phyloP scores from a whole-genome alignment of 176 grass and related monocot species.

The Eragrostis curvula region DNA sequence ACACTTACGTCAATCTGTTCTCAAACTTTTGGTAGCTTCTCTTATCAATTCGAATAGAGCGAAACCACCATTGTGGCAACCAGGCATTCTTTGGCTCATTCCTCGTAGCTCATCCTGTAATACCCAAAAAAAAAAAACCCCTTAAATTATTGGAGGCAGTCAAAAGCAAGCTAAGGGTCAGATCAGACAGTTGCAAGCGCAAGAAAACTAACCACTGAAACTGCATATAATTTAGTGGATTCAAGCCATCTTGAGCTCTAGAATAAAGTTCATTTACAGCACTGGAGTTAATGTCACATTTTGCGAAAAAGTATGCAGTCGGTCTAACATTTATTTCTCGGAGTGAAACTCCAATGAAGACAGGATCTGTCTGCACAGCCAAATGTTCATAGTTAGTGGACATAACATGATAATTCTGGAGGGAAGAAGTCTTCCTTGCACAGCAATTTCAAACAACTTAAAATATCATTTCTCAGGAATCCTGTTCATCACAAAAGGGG shows the following conservation, averaged over 20 bases:
- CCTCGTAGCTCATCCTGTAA: conserved; percentile 68
- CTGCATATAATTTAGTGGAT: conserved; percentile 77
- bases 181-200: neutral
- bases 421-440: conserved; percentile 17
- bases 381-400: neutral
- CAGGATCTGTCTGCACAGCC: conserved; percentile 50
- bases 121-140: conserved; percentile 28
- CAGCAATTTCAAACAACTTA: neutral
- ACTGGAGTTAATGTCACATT: conserved; percentile 69
- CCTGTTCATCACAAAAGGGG: neutral
- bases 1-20: conserved; percentile 5
- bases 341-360: conserved; percentile 45
- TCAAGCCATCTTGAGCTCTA: conserved; percentile 94
- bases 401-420: neutral
- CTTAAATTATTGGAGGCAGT: conserved; percentile 5
- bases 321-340: conserved; percentile 89
- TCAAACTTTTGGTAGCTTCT: neutral
- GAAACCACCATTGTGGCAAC: conserved; percentile 81
- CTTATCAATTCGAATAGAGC: conserved; percentile 73
- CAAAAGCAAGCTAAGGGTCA: neutral
- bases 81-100: conserved; percentile 67
- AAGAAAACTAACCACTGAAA: conserved; percentile 54
- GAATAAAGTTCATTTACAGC: conserved; percentile 71
- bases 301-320: conserved; percentile 85
- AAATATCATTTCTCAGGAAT: neutral